Evolutionary conservation across 2,329 filamentous ascomycete genomes (phyloP).

Genomic region (Chaetomium strumarium): DNA sequence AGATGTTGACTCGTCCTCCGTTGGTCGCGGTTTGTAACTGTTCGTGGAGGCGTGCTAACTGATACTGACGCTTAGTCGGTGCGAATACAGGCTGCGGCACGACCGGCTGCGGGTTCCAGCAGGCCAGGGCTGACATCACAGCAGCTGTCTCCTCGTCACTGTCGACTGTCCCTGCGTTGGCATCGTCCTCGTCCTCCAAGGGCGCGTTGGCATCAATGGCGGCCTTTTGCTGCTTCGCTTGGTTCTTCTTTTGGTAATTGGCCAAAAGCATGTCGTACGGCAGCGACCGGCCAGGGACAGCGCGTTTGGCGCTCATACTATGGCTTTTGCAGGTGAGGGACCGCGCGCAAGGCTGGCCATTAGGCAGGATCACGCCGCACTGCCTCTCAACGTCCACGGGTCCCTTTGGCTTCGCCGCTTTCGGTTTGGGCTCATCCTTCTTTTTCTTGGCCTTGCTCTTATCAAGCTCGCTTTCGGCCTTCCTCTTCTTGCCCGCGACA

Average conservation of each 20-base stretch:
- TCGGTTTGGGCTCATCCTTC: conserved; percentile 84
- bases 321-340: conserved; percentile 93
- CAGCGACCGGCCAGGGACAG: conserved; percentile 77
- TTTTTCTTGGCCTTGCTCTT: conserved; percentile 92
- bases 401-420: conserved; percentile 78
- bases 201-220: conserved; percentile 92
- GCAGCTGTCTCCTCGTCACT: conserved; percentile 89
- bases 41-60: conserved; percentile 57
- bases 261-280: conserved; percentile 90
- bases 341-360: conserved; percentile 79
- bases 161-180: conserved; percentile 75
- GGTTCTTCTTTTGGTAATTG: conserved; percentile 94
- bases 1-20: conserved; percentile 59
- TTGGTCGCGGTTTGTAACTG: conserved; percentile 62
- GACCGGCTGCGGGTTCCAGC: conserved; percentile 73
- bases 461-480: conserved; percentile 68
- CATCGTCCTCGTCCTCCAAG: conserved; percentile 77
- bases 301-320: conserved; percentile 88
- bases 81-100: conserved; percentile 58
- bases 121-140: conserved; percentile 75
- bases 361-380: conserved; percentile 80
- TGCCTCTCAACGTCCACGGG: conserved; percentile 92
- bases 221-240: conserved; percentile 95
- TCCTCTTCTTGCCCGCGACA: conserved; percentile 65
- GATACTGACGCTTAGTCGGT: conserved; percentile 58